phyloP scores from a whole-genome alignment of 352 stramenopile species.

The Globisporangium acanthophoron region DNA sequence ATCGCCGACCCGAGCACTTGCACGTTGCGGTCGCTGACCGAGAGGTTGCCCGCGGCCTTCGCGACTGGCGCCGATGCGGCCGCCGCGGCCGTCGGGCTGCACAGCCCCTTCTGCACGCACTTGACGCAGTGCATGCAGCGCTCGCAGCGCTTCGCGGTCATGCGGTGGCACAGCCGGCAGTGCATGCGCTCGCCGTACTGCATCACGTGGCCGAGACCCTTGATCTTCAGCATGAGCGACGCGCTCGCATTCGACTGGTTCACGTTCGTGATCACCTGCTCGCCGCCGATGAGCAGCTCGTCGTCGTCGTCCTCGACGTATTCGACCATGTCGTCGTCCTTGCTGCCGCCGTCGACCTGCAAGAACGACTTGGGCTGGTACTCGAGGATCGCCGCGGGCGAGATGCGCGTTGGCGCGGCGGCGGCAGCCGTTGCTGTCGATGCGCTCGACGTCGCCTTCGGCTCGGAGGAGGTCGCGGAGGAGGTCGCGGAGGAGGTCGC shows the following conservation, averaged over 20 bases:
- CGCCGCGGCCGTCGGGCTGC: conserved; percentile 16
- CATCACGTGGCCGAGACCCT: conserved; percentile 62
- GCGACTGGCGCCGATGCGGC: not conserved
- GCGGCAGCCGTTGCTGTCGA: conserved; percentile 10
- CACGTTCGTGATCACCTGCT: conserved; percentile 76
- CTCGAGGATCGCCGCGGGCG: conserved; percentile 40
- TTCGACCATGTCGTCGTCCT: conserved; percentile 57
- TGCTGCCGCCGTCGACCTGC: conserved; percentile 29
- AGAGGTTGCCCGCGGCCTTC: conserved; percentile 28
- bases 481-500: not conserved
- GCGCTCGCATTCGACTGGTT: conserved; percentile 57
- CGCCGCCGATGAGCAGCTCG: conserved; percentile 42
- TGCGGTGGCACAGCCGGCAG: conserved; percentile 63
- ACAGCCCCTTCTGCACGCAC: conserved; percentile 66
- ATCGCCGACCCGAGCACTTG: conserved; percentile 79
- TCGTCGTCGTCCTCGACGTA: conserved; percentile 68
- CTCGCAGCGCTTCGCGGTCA: conserved; percentile 72
- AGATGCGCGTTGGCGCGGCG: conserved; percentile 13
- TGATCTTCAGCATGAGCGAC: conserved; percentile 71
- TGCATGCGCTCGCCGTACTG: conserved; percentile 59
- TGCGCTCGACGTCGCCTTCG: conserved; percentile 5
- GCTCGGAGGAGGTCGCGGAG: conserved; percentile 2
- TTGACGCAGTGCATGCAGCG: conserved; percentile 66
- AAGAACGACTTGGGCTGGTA: conserved; percentile 80
- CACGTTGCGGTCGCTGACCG: conserved; percentile 65